Conservation (phyloP, 345 rosid species). For the Jatropha curcas region DNA sequence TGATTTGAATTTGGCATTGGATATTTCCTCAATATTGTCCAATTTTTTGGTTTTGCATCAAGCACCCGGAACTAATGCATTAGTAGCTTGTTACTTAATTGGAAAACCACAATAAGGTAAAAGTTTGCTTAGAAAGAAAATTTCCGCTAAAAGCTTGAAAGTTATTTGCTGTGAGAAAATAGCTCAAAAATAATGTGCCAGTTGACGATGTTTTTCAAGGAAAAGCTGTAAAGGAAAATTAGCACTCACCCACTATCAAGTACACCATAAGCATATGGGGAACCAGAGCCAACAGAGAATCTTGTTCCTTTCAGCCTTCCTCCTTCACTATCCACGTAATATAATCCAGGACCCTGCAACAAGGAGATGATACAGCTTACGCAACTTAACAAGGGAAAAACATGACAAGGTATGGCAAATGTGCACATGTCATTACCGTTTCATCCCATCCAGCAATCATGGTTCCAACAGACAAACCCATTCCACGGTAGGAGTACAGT, state of each 20-base stretch:
- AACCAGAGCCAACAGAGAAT: constrained; percentile 99
- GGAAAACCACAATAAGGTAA: not conserved
- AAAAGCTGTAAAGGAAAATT: not conserved
- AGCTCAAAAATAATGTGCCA: not conserved
- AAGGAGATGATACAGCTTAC: constrained; percentile 7
- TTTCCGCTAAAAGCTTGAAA: not conserved
- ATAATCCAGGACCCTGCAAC: constrained; percentile 91
- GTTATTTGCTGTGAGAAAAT: not conserved
- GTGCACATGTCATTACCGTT: constrained; percentile 46
- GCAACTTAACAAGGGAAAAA: not conserved
- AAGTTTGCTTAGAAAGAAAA: not conserved
- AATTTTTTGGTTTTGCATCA: not conserved
- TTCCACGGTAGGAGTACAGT: constrained; percentile 93
- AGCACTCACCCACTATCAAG: constrained; percentile 80
- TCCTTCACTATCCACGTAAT: constrained; percentile 98
- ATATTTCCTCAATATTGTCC: not conserved
- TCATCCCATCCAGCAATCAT: constrained; percentile 99
- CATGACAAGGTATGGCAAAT: not conserved
- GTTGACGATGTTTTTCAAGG: not conserved
- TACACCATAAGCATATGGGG: constrained; percentile 98
- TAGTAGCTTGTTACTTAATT: not conserved
- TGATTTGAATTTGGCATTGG: not conserved
- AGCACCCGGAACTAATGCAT: not conserved
- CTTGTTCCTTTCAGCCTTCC: constrained; percentile 94
- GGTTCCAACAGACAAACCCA: constrained; percentile 98